Evolutionary conservation across 2,329 filamentous ascomycete species (phyloP).

Genomic region (Fusarium setosum): DNA sequence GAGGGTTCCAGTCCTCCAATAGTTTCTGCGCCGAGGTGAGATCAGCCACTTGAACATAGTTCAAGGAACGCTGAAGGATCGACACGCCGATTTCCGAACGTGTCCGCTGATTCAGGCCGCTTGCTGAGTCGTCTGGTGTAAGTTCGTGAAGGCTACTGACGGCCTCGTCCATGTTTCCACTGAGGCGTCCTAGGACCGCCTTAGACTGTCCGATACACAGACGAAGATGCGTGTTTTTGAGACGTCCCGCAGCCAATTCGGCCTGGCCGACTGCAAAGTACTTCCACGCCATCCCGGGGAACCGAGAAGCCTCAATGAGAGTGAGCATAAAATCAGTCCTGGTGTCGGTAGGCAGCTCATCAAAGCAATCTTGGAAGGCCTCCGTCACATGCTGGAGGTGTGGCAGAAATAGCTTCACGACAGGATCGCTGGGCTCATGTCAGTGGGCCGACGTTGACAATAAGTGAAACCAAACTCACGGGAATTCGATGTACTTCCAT

Average conservation of each 20-base stretch:
- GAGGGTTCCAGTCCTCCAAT: conserved; percentile 28
- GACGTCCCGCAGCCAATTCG: conserved; percentile 23
- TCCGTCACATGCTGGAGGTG: conserved; percentile 30
- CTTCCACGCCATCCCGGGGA: conserved; percentile 39
- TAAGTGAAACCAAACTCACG: conserved; percentile 19
- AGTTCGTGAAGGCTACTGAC: conserved; percentile 25
- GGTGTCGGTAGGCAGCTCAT: conserved; percentile 16
- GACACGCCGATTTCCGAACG: conserved; percentile 29
- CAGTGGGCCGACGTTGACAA: conserved; percentile 11
- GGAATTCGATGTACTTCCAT: conserved; percentile 39
- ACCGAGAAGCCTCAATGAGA: conserved; percentile 36
- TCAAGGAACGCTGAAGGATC: conserved; percentile 30
- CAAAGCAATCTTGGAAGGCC: conserved; percentile 26
- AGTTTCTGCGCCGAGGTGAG: conserved; percentile 25
- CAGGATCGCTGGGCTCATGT: conserved; percentile 22
- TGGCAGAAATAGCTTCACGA: conserved; percentile 29
- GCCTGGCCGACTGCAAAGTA: conserved; percentile 34
- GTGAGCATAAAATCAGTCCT: conserved; percentile 37
- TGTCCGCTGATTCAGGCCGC: conserved; percentile 15
- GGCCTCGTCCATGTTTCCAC: conserved; percentile 36
- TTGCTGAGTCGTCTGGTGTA: background rate
- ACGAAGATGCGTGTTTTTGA: conserved; percentile 34
- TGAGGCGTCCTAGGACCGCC: conserved; percentile 31
- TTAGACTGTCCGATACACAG: conserved; percentile 32
- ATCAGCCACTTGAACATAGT: conserved; percentile 34